Percentiles rank a stretch among this genome's conserved stretches.
These are phyloP conservation scores for Aspergillus latus DNA, from an alignment of 2,329 filamentous ascomycete genomes.

Conservation along the genomic window DNA sequence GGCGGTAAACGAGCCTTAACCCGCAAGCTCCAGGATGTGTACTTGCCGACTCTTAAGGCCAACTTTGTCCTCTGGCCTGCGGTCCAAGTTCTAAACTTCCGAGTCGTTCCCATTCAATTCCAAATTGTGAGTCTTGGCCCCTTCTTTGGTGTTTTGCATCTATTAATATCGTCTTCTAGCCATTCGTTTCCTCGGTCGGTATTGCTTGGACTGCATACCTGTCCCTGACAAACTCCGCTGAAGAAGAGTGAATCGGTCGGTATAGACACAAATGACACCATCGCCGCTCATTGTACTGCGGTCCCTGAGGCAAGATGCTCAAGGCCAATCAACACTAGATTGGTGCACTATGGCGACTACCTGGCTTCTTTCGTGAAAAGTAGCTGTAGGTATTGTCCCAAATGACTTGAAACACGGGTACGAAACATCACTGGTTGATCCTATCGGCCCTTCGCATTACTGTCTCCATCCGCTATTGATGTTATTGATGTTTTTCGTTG, in stretches of 20 bases:
- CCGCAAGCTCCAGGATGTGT: slow-evolving; percentile 90
- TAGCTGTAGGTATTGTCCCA: background rate
- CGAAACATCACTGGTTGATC: background rate
- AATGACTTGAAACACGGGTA: background rate
- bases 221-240: slow-evolving; percentile 83
- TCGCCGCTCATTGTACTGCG: background rate
- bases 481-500: slow-evolving; percentile 4
- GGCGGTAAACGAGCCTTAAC: slow-evolving; percentile 76
- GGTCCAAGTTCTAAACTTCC: slow-evolving; percentile 96
- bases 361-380: background rate
- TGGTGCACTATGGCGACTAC: background rate
- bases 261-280: background rate
- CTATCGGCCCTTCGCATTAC: slow-evolving; percentile 14
- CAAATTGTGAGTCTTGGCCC: slow-evolving; percentile 77
- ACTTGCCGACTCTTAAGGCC: slow-evolving; percentile 88
- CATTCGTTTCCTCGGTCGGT: slow-evolving; percentile 91
- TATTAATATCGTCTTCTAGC: slow-evolving; percentile 52
- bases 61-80: slow-evolving; percentile 95
- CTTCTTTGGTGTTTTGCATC: background rate
- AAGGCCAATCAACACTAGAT: background rate
- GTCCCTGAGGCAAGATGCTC: background rate
- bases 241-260: slow-evolving; percentile 55
- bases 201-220: slow-evolving; percentile 98
- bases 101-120: slow-evolving; percentile 90
- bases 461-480: slow-evolving; percentile 7